These are phyloP conservation scores for Rosa chinensis DNA, from an alignment of 306 rosid genomes.

Conservation along the genomic window DNA sequence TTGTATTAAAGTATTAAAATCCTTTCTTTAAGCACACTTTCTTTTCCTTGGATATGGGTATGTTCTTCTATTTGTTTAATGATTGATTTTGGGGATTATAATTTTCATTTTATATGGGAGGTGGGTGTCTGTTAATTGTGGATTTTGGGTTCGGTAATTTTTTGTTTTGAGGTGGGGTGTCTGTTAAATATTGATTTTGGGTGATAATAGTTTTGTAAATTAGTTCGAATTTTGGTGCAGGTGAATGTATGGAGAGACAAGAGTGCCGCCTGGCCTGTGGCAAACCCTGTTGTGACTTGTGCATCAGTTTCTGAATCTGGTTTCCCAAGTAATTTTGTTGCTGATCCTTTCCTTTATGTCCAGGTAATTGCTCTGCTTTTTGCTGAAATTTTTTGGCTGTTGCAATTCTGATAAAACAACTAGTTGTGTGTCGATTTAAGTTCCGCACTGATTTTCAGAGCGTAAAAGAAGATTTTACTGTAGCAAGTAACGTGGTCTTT, in stretches of 20 bases:
- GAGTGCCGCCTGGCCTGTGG: slow-evolving; percentile 92
- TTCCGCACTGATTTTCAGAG: background rate
- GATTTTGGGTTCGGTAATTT: slow-evolving; percentile 13
- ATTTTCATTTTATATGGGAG: background rate
- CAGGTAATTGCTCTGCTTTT: slow-evolving; percentile 51
- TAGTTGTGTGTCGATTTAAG: background rate
- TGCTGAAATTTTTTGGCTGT: background rate
- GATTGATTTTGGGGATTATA: slow-evolving; percentile 9
- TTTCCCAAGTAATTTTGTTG: slow-evolving; percentile 91
- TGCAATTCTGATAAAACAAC: background rate
- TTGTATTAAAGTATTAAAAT: background rate
- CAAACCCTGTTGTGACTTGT: slow-evolving; percentile 92
- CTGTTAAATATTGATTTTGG: slow-evolving; percentile 22
- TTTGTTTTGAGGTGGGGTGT: background rate
- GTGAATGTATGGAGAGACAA: slow-evolving; percentile 64
- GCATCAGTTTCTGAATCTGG: slow-evolving; percentile 93
- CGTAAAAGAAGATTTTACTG: background rate
- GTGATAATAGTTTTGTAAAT: slow-evolving; percentile 12
- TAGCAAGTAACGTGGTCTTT: background rate
- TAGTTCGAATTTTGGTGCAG: slow-evolving; percentile 45
- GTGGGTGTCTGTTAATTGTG: slow-evolving; percentile 7
- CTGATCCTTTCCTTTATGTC: slow-evolving; percentile 87
- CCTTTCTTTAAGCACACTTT: background rate
- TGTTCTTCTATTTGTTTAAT: background rate
- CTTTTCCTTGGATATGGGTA: background rate